These are phyloP conservation scores for Chlorociboria aeruginascens DNA, from an alignment of 495 filamentous ascomycete genomes.

Conservation along the genomic window DNA sequence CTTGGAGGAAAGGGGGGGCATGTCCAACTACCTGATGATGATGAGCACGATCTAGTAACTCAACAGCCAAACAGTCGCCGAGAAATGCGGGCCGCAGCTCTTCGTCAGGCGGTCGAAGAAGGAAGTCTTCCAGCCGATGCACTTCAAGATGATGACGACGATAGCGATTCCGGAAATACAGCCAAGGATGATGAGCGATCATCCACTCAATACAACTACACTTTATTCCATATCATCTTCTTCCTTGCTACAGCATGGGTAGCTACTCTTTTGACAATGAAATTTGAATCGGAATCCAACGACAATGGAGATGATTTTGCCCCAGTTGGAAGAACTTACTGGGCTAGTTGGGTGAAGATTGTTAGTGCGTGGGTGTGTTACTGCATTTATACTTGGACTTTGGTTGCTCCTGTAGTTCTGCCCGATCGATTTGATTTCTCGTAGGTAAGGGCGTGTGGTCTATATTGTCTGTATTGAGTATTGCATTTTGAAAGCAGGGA, in stretches of 20 bases:
- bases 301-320: constrained; percentile 57
- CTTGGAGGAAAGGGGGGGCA: constrained; percentile 54
- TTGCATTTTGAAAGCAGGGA: background rate
- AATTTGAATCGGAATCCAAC: constrained; percentile 45
- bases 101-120: constrained; percentile 83
- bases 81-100: constrained; percentile 84
- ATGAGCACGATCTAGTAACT: constrained; percentile 82
- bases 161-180: constrained; percentile 43
- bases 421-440: constrained; percentile 43
- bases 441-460: background rate
- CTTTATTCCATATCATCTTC: constrained; percentile 96
- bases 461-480: background rate
- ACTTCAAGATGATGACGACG: constrained; percentile 67
- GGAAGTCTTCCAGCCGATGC: constrained; percentile 87
- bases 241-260: constrained; percentile 94
- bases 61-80: constrained; percentile 67
- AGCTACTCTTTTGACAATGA: constrained; percentile 81
- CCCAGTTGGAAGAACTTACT: constrained; percentile 87
- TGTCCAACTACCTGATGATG: constrained; percentile 40
- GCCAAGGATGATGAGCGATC: constrained; percentile 76
- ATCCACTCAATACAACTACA: constrained; percentile 90
- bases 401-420: constrained; percentile 74
- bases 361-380: constrained; percentile 97
- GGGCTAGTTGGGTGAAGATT: constrained; percentile 99
- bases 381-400: constrained; percentile 82